Evolutionary conservation across 208 protist species (phyloP), one percentile per base, ranked within the genome.

Genomic region (Trypanosoma boissoni): DNA sequence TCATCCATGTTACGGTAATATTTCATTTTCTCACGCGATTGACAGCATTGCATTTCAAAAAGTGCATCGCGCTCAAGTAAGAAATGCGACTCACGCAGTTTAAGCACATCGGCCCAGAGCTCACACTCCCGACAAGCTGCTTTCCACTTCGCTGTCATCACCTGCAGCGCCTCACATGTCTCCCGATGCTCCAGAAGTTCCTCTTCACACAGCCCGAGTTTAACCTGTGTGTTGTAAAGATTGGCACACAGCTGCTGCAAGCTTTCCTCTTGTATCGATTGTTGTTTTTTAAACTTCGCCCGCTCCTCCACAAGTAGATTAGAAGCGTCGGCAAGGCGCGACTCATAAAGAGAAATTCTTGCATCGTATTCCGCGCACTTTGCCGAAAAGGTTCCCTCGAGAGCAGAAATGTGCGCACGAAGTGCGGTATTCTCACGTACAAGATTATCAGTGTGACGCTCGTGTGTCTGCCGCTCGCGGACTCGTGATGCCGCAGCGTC

Each of bases 341-440:
- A 10, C 16, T 46, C 27, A 8, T 62, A 14, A 4, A 16, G 2
- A 3, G 8, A 27, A 20, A 57, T 36, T 14, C 56, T 55, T 18
- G 5, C 39, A n/a, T 57, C 34, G 27, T 58, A 43, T 16, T 9
- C 49, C 2, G 1, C 39, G 9, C 39, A 21, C 3, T 10, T 10
- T 10, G 53, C 55, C 8, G 5, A 9, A 16, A 69, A 6, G n/a
- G 44, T 37, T 29, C 39, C 45, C 32, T 69, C 55, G 12, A 46
- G 4, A 44, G 29, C 12, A 21, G 12, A 26, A 10, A 69, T 18
- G n/a, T 69, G 63, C 0, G 59, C 20, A 21, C 55, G 59, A 3
- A 62, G 32, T 20, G 27, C 48, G 18, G 59, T 55, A 44, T 60
- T 62, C 36, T 60, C 63, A n/a, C 60, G 59, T 4, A 62, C 52